A percentile compares a stretch with the other conserved stretches of the same genome.
Evolutionary conservation across 768 basidiomycete genomes (phyloP).

Genomic region (Serendipita sp.): DNA sequence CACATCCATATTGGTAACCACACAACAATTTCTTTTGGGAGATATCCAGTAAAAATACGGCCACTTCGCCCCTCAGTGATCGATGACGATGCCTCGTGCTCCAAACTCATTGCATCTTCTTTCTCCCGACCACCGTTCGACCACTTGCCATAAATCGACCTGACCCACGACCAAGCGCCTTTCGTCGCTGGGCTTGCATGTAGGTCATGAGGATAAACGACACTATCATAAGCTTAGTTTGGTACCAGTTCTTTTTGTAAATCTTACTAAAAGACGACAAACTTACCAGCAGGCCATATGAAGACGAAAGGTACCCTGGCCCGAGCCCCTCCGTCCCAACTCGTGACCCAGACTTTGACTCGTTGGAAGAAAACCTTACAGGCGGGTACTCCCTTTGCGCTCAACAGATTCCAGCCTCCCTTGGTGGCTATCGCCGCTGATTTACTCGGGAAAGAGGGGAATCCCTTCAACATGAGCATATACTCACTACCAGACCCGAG

Average conservation of each 20-base stretch:
- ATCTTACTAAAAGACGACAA: too few species aligned
- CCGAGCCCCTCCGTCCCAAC: neutral
- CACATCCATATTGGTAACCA: too few species aligned
- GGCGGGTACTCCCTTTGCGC: neutral
- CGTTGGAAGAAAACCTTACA: constrained; percentile 10
- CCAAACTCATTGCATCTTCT: neutral
- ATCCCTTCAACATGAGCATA: constrained; percentile 37
- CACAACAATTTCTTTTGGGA: too few species aligned
- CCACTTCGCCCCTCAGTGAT: too few species aligned
- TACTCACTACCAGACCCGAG: constrained; percentile 86
- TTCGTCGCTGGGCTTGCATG: constrained; percentile 42
- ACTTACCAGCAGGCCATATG: neutral
- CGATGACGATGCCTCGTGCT: too few species aligned
- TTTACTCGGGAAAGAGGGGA: constrained; percentile 48
- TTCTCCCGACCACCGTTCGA: neutral
- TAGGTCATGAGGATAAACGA: constrained; percentile 17
- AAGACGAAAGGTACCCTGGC: constrained; percentile 6
- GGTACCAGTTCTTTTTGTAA: neutral
- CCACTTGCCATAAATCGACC: neutral
- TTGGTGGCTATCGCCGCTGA: neutral
- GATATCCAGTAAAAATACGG: too few species aligned
- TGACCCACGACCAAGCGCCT: constrained; percentile 27
- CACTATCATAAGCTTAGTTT: constrained; percentile 2
- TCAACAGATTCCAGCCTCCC: neutral
- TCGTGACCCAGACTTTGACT: neutral